phyloP scores from a whole-genome alignment of 257 asterid species.

The Solanum corneliomulleri region DNA sequence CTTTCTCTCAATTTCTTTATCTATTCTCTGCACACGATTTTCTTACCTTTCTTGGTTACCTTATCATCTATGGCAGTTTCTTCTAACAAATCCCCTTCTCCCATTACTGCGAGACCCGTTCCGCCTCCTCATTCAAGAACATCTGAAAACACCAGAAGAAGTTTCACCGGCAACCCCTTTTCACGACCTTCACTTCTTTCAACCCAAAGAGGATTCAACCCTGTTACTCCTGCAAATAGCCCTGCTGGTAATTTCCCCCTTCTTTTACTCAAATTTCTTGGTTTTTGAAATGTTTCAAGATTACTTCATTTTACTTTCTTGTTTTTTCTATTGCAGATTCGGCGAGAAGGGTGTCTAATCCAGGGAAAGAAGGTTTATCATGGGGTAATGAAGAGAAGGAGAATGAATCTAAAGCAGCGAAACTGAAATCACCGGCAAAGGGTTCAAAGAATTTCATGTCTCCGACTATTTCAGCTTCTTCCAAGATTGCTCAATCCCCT shows the following conservation, averaged over 20 bases:
- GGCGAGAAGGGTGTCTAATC: conserved; percentile 24
- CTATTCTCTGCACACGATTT: neutral
- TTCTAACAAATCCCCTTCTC: conserved; percentile 64
- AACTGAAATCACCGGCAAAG: conserved; percentile 42
- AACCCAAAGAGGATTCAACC: conserved; percentile 37
- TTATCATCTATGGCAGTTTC: conserved; percentile 38
- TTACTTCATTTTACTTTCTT: neutral
- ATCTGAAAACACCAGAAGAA: conserved; percentile 38
- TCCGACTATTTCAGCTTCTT: conserved; percentile 92
- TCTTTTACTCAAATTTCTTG: neutral
- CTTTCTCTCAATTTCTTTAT: conserved; percentile 9
- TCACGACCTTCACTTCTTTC: conserved; percentile 42
- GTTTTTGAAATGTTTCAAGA: neutral
- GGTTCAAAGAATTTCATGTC: conserved; percentile 74
- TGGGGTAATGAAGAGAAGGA: conserved; percentile 50
- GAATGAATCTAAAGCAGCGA: conserved; percentile 38
- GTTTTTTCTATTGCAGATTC: conserved; percentile 19
- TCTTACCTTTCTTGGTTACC: neutral
- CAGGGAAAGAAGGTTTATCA: conserved; percentile 7
- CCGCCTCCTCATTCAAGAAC: conserved; percentile 23
- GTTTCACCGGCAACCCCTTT: conserved; percentile 37
- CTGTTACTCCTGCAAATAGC: conserved; percentile 70
- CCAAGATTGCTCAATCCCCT: conserved; percentile 77
- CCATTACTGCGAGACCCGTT: conserved; percentile 36
- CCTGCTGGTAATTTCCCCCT: conserved; percentile 48